Conservation (phyloP, 2,329 filamentous ascomycete species). For the Chrysosporium queenslandicum region DNA sequence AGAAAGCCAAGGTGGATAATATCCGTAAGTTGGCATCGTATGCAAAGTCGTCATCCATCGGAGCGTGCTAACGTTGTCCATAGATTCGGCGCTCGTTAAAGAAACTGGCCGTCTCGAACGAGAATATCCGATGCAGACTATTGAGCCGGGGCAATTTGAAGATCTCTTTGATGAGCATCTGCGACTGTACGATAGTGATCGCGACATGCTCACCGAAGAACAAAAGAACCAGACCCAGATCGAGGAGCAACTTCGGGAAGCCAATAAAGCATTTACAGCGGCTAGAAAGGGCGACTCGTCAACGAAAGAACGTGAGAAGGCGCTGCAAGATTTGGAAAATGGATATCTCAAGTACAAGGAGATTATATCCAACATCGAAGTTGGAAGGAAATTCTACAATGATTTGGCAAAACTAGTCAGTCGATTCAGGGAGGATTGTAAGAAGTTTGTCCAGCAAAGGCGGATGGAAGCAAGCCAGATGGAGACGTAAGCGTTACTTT, state of each 20-base stretch:
- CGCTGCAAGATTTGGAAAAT: conserved; percentile 77
- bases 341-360: conserved; percentile 96
- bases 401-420: conserved; percentile 81
- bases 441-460: conserved; percentile 67
- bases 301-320: conserved; percentile 67
- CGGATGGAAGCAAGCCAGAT: conserved; percentile 69
- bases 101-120: conserved; percentile 80
- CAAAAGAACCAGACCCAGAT: conserved; percentile 65
- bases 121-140: conserved; percentile 70
- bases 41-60: neutral
- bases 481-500: conserved; percentile 52
- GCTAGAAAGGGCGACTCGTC: conserved; percentile 59
- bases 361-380: conserved; percentile 81
- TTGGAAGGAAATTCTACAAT: conserved; percentile 92
- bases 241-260: conserved; percentile 57
- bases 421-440: conserved; percentile 70
- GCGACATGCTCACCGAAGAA: conserved; percentile 61
- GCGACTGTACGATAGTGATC: conserved; percentile 68
- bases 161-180: conserved; percentile 77
- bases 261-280: conserved; percentile 67
- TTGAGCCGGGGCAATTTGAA: conserved; percentile 86
- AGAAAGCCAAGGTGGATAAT: conserved; percentile 76
- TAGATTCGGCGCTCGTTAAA: conserved; percentile 63
- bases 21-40: conserved; percentile 49
- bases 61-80: neutral